A percentile compares a stretch with the other conserved stretches of the same genome.
These are phyloP conservation scores for Fusarium siculi DNA, from an alignment of 2,329 filamentous ascomycete species.

Conservation along the genomic window DNA sequence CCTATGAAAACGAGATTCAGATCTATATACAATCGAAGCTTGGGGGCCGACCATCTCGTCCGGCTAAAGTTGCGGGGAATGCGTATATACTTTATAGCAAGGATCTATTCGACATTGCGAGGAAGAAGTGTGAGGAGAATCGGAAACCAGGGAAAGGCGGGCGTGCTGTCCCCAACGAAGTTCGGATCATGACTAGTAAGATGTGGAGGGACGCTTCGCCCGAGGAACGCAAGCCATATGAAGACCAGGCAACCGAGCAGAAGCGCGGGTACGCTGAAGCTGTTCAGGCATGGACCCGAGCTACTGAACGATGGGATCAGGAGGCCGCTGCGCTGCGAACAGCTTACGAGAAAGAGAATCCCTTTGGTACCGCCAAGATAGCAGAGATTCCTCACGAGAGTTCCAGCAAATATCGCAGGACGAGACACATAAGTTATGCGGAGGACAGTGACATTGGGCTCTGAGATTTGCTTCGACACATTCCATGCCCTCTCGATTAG, in stretches of 20 bases:
- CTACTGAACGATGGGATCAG: constrained; percentile 77
- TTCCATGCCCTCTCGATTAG: constrained; percentile 5
- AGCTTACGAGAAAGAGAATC: constrained; percentile 65
- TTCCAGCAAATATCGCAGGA: constrained; percentile 50
- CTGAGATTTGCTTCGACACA: constrained; percentile 20
- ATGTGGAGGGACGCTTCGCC: constrained; percentile 86
- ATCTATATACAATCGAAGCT: constrained; percentile 66
- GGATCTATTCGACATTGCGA: constrained; percentile 73
- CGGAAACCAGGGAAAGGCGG: constrained; percentile 71
- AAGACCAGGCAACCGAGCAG: constrained; percentile 77
- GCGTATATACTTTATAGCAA: constrained; percentile 93
- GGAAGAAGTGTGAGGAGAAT: constrained; percentile 71
- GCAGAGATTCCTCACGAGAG: constrained; percentile 37
- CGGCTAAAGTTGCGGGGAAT: constrained; percentile 79
- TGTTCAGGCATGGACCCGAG: constrained; percentile 68
- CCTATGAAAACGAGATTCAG: constrained; percentile 66
- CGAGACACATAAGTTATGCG: constrained; percentile 52
- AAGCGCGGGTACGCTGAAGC: constrained; percentile 72
- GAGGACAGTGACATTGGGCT: constrained; percentile 47
- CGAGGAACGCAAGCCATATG: constrained; percentile 79
- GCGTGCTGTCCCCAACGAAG: constrained; percentile 75
- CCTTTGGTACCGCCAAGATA: constrained; percentile 44
- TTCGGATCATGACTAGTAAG: constrained; percentile 84
- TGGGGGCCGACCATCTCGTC: constrained; percentile 79
- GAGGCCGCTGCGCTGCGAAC: constrained; percentile 66